Conservation (phyloP, 768 basidiomycete genomes). For the Brasilioporus rufonigricans region DNA sequence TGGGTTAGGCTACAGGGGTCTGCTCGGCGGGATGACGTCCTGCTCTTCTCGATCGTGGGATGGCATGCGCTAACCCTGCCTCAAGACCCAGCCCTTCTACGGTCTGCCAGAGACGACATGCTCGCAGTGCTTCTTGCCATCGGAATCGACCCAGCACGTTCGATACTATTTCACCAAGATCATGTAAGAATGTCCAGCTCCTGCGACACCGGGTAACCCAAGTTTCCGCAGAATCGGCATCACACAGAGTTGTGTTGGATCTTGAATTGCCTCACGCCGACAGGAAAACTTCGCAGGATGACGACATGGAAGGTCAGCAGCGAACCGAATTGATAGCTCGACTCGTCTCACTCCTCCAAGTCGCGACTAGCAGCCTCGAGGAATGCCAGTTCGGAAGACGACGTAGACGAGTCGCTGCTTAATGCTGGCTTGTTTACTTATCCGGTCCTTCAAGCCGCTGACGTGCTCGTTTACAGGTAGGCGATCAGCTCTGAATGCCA, state of each 20-base stretch:
- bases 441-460: slow-evolving; percentile 91
- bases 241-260: slow-evolving; percentile 92
- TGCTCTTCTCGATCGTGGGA: slow-evolving; percentile 88
- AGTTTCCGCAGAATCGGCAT: slow-evolving; percentile 58
- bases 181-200: slow-evolving; percentile 51
- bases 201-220: background rate
- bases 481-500: slow-evolving; percentile 13
- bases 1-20: slow-evolving; percentile 81
- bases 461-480: slow-evolving; percentile 83
- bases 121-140: slow-evolving; percentile 81
- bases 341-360: slow-evolving; percentile 36
- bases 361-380: slow-evolving; percentile 70
- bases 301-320: slow-evolving; percentile 89
- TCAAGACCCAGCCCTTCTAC: slow-evolving; percentile 69
- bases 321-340: background rate
- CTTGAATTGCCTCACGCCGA: slow-evolving; percentile 77
- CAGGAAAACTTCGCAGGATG: slow-evolving; percentile 85
- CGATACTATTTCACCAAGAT: slow-evolving; percentile 84
- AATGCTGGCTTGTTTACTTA: slow-evolving; percentile 89
- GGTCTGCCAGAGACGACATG: slow-evolving; percentile 66
- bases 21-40: slow-evolving; percentile 53
- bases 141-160: slow-evolving; percentile 76
- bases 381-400: slow-evolving; percentile 71
- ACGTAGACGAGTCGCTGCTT: slow-evolving; percentile 78
- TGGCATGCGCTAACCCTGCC: slow-evolving; percentile 94